Evolutionary conservation across 306 rosid species (phyloP).

Genomic region (Crataegus laevigata): DNA sequence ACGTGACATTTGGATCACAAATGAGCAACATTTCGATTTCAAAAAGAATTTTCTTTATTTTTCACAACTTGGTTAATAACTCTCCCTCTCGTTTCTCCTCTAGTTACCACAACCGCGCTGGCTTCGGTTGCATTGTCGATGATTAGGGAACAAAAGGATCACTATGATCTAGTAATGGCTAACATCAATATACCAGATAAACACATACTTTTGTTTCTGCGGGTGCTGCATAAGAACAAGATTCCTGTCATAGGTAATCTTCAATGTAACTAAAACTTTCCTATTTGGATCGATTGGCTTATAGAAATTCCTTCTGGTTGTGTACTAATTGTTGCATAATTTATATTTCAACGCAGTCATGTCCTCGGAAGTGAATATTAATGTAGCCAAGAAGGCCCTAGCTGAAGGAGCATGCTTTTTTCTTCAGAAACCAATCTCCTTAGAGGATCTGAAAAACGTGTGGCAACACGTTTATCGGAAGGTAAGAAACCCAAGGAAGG

Average conservation of each 20-base stretch:
- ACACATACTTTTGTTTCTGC: conserved; percentile 14
- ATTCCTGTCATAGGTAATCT: conserved; percentile 44
- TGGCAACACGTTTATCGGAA: conserved; percentile 35
- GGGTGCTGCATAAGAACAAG: background rate
- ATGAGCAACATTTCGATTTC: too few species aligned
- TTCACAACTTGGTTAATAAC: background rate
- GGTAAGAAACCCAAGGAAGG: background rate
- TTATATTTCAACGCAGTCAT: conserved; percentile 21
- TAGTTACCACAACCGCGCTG: conserved; percentile 29
- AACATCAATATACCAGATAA: conserved; percentile 32
- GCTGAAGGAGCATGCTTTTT: conserved; percentile 27
- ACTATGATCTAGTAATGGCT: conserved; percentile 38
- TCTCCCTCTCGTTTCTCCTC: background rate
- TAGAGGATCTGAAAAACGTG: conserved; percentile 28
- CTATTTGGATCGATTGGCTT: background rate
- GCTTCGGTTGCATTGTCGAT: conserved; percentile 41
- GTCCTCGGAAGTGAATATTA: conserved; percentile 4
- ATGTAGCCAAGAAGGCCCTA: conserved; percentile 16
- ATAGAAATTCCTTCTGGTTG: background rate
- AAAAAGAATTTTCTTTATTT: background rate
- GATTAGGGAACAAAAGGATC: conserved; percentile 15
- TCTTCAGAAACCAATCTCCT: conserved; percentile 38
- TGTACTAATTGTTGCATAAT: background rate
- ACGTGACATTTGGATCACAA: too few species aligned
- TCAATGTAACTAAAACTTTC: background rate